Evolutionary conservation across 1,139 yeast genomes (phyloP), one percentile per base, ranked within the genome.

Genomic region (Suhomyces chickasaworum): DNA sequence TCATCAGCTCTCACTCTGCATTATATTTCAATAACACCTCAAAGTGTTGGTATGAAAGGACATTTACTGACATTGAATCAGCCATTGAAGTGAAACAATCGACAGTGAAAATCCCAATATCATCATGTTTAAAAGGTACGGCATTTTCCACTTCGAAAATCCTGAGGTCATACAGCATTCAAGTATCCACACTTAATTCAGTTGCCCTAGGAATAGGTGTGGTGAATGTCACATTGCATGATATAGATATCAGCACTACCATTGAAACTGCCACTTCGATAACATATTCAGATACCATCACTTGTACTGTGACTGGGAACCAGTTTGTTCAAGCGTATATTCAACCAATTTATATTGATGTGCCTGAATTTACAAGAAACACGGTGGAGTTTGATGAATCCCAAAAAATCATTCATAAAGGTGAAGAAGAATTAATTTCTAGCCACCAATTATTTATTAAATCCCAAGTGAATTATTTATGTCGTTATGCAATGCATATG

Each of bases 291-390:
- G 52, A 50, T 6, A 30, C 47, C 12, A 42, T 44, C n/a, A 41
- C 53, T 20, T 63, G 68, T 46, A 44, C 49, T 27, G 51, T 55
- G 5, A 46, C 32, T 4, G 44, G 49, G 9, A 63, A 62, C 7
- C 47, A 54, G 25, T 53, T 46, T 46, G 65, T 58, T 2, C 63
- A 55, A 33, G 31, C 54, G 37, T 52, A 44, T 36, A 49, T 54
- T 17, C 47, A 49, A 29, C 59, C 58, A 4, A 37, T 48, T 23
- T 44, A 44, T 22, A 41, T 48, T 9, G 46, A 45, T 3, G 44
- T 56, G 9, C 63, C 60, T 8, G 48, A 45, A 9, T 41, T 47
- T 16, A 39, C 40, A 1, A 41, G 55, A 18, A 47, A 48, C 10
- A 47, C 23, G 35, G 59, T 56, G 31, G 33, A 43, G 16, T 53